Conservation (phyloP, 192 early-diverging fungal genomes). For the Podila horticola region DNA sequence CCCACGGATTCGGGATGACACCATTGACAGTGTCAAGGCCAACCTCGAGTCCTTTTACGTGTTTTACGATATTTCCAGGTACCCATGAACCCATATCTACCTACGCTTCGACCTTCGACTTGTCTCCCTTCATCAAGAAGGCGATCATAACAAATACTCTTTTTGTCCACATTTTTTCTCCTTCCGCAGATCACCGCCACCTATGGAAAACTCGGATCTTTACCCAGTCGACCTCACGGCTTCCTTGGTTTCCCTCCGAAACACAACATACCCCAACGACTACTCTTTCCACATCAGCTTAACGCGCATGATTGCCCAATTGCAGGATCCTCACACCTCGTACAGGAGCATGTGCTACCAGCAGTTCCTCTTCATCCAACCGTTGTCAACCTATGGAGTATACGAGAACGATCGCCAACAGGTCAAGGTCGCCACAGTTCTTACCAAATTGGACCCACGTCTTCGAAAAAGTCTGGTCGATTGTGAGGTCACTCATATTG, state of each 20-base stretch:
- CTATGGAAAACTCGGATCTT: slow-evolving; percentile 44
- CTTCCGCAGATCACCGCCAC: slow-evolving; percentile 21
- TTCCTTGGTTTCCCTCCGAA: slow-evolving; percentile 5
- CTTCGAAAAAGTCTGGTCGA: slow-evolving; percentile 20
- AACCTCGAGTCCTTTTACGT: slow-evolving; percentile 50
- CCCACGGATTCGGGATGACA: slow-evolving; percentile 14
- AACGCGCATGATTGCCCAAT: slow-evolving; percentile 3
- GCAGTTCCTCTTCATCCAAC: slow-evolving; percentile 46
- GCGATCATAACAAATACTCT: no score
- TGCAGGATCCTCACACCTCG: slow-evolving; percentile 43
- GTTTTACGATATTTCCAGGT: slow-evolving; percentile 49
- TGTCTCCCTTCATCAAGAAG: no score
- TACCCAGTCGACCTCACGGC: slow-evolving; percentile 27
- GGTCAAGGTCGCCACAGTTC: slow-evolving; percentile 32
- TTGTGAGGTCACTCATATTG: slow-evolving; percentile 51
- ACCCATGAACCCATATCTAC: background rate
- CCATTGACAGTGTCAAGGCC: slow-evolving; percentile 20
- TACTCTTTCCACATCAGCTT: slow-evolving; percentile 33
- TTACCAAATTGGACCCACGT: slow-evolving; percentile 25
- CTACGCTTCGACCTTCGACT: background rate
- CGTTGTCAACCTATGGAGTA: slow-evolving; percentile 40
- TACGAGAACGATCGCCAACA: slow-evolving; percentile 35
- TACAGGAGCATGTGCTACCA: slow-evolving; percentile 51
- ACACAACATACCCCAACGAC: slow-evolving; percentile 28
- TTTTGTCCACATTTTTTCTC: no score